Percentiles rank a stretch among this genome's conserved stretches.
phyloP scores from a whole-genome alignment of 495 filamentous ascomycete genomes.

The Penicillium simplicissimum region DNA sequence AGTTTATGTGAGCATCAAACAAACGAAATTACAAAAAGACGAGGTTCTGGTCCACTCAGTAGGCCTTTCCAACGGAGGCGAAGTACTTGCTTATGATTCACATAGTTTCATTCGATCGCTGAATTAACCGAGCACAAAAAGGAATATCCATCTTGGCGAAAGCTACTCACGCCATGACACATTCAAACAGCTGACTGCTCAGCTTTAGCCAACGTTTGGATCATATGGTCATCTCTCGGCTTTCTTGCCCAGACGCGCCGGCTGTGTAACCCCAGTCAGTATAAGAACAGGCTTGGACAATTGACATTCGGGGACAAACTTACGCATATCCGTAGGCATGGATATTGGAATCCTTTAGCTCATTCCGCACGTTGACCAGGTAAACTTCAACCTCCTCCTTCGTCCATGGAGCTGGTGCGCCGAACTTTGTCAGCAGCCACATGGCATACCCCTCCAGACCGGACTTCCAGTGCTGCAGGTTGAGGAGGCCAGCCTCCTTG shows the following conservation, averaged over 20 bases:
- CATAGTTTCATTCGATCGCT: neutral
- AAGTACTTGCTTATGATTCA: neutral
- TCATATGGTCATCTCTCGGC: constrained; percentile 5
- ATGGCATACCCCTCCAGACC: constrained; percentile 30
- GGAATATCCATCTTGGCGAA: neutral
- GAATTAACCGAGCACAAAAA: neutral
- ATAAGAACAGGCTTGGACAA: neutral
- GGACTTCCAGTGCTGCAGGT: constrained; percentile 56
- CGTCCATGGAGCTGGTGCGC: constrained; percentile 26
- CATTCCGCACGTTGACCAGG: constrained; percentile 20
- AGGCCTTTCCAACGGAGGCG: no score
- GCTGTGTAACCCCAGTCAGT: neutral
- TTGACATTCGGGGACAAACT: neutral
- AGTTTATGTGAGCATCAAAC: neutral
- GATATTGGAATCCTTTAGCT: constrained; percentile 20
- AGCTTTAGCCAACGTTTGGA: neutral
- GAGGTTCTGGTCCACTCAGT: neutral
- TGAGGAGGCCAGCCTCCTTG: constrained; percentile 66
- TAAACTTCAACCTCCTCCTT: constrained; percentile 27
- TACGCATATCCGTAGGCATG: constrained; percentile 17
- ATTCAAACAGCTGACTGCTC: neutral
- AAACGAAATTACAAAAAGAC: neutral
- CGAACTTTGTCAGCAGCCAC: constrained; percentile 33
- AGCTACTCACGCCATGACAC: neutral
- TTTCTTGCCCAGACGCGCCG: constrained; percentile 7